Evolutionary conservation across 2,329 filamentous ascomycete genomes (phyloP), one percentile per base, ranked within the genome.

Genomic region (Hypomyces rosellus): DNA sequence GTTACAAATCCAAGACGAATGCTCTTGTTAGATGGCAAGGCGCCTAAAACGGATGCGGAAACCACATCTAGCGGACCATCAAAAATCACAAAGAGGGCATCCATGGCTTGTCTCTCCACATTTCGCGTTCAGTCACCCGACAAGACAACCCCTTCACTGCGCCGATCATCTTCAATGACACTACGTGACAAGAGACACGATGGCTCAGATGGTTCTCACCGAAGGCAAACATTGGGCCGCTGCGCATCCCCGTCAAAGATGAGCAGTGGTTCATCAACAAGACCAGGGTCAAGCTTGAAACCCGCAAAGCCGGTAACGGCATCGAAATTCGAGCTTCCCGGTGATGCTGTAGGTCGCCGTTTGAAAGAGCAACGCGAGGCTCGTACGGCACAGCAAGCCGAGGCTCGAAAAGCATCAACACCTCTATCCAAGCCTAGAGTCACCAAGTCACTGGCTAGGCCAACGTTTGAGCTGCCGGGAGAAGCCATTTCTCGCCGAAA

Each of bases 391-490:
- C 64, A 64, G 46, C 62, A 69, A 45, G 63, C 64, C 38, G 65
- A 66, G 25, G 58, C 66, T 51, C 61, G 60, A 50, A 67, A 65
- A 51, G 57, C 63, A 44, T 59, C 61, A 37, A 62, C 69, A 36
- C 65, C 72, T 47, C 67, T 73, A 3, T 67, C 71, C 50, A 73
- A 74, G 52, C 65, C 72, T 45, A 80, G 74, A 59, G 77, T 75
- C 16, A 71, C 65, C 43, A 83, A 75, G 57, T 65, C 69, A n/a
- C 71, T 74, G 15, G 77, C 77, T 1, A 74, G 73, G 20, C 73
- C 82, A 11, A 74, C 67, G 5, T 85, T 85, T 64, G 80, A 84
- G 65, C 71, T 86, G 40, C 81, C 82, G 0, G 81, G 82, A 8
- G 82, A 85, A 59, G 77, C 76, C 3, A 76, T 84, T 45, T 78